These are phyloP conservation scores for Allium sativum DNA, from an alignment of 106 monocot species.

Conservation along the genomic window DNA sequence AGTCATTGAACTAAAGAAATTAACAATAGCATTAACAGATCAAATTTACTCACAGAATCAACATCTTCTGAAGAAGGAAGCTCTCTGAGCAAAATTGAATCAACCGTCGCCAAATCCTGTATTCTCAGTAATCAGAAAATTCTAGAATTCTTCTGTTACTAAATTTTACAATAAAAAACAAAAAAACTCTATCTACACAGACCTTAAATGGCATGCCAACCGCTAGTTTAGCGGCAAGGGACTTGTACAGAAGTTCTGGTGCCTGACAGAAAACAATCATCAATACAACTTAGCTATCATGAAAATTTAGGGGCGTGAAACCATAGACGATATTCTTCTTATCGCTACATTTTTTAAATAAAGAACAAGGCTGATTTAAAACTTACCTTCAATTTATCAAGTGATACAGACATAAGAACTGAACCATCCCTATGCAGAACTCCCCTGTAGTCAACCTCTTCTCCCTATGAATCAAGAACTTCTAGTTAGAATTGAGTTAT, in stretches of 20 bases:
- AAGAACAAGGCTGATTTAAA: background rate
- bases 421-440: conserved; percentile 98
- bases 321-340: background rate
- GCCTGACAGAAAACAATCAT: conserved; percentile 22
- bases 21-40: too few species aligned
- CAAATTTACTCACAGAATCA: conserved; percentile 52
- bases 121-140: background rate
- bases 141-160: background rate
- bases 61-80: conserved; percentile 79
- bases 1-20: too few species aligned
- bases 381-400: conserved; percentile 77
- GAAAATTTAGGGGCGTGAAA: background rate
- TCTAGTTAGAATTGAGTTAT: background rate
- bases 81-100: conserved; percentile 86
- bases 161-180: background rate
- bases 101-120: conserved; percentile 98
- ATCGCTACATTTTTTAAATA: background rate
- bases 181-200: conserved; percentile 1
- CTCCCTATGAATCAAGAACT: conserved; percentile 42
- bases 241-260: conserved; percentile 86
- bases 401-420: conserved; percentile 89
- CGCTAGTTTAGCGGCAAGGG: conserved; percentile 86
- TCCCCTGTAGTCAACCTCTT: conserved; percentile 94
- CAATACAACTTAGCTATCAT: background rate
- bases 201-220: conserved; percentile 99